Base-by-base conservation (phyloP, 441 rosid genomes). In the Metrosideros polymorpha region DNA sequence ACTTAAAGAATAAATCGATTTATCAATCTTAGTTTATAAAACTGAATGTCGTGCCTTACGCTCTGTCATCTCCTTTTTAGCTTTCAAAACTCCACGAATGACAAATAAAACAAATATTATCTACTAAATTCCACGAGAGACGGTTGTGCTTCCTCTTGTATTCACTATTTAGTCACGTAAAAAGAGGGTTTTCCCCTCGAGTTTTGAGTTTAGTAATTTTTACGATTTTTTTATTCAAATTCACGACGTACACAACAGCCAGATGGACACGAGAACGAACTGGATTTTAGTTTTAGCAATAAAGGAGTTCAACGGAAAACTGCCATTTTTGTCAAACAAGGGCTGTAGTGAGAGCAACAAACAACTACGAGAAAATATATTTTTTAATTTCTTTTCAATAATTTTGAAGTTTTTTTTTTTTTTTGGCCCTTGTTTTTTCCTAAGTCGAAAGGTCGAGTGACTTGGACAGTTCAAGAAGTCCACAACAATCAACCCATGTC, bases 61-160 rank as follows among this genome's bases (percentile, higher is more conserved):
- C 13, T 8, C 24, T 0, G 0, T 18, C 4, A 2, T 35, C 0
- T 2, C 2, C 0, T 10, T 35, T 5, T 66, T 5, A 5, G 4
- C 27, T 19, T 35, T 35, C 5, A 39, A 63, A 32, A 63, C 19
- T 5, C 1, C 0, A 9, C 24, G 43, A 19, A 35, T 5, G 4
- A 25, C 6, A 66, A 66, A 15, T 0, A 0, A 5, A 32, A 18
- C 25, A 19, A 2, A 32, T 10, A 63, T 9, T 4, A 32, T 63
- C 2, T 35, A 2, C 14, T 66, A 1, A 66, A 66, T 9, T 35
- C 35, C 77, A 3, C 7, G 7, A 10, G 14, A 5, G 6, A 10
- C 27, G 0, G 19, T 9, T 9, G 1, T 35, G 2, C 47, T 1
- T 35, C 14, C 27, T 66, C 4, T 66, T 35, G 19, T 35, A 19